Base-by-base conservation (phyloP, 345 rosid genomes). In the Rhodamnia argentea region DNA sequence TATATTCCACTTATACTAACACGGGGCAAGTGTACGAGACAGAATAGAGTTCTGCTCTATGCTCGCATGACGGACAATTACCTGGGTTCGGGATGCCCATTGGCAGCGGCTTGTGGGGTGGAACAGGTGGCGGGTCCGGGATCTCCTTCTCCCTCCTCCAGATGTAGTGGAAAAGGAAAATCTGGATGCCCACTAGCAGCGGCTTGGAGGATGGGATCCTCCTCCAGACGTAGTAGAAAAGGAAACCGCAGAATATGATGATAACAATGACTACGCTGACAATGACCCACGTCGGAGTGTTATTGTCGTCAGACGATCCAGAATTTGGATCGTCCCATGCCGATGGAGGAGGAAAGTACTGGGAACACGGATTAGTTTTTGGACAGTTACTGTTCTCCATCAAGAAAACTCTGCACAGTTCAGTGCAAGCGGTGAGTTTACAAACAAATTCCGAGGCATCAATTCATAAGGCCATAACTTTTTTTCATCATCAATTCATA, bases 231-330 rank as follows among this genome's bases (percentile, higher is more conserved):
- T 51, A 60, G 24, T 82, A 59, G 82, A 29, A 26, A 74, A 86
- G 13, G 50, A 86, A 64, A 32, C 54, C 57, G 6, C 53, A 52
- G 57, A 62, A 42, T 5, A 86, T 83, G 22, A 86, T 2, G 0
- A 27, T n/a, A 29, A 42, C 47, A 11, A 42, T 51, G 54, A 86
- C 85, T 13, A 52, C 1, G 3, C 64, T 64, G 18, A 86, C 44
- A 58, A 86, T 86, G 82, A 83, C 83, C 87, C 44, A 86, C 4
- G 62, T 37, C 4, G 87, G 87, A 70, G 53, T 70, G 6, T 60
- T 14, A 51, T 29, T 13, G 23, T 84, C 53, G 15, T 70, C 47
- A 2, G 70, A 37, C 40, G 82, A 24, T 32, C 14, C 52, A 4
- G 85, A 62, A 20, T 62, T 50, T 0, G 83, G 85, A 83, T 58